Percentiles rank a stretch among this genome's conserved stretches.
Evolutionary conservation across 2,329 filamentous ascomycete species (phyloP).

Genomic region (Microascus cirrosus): DNA sequence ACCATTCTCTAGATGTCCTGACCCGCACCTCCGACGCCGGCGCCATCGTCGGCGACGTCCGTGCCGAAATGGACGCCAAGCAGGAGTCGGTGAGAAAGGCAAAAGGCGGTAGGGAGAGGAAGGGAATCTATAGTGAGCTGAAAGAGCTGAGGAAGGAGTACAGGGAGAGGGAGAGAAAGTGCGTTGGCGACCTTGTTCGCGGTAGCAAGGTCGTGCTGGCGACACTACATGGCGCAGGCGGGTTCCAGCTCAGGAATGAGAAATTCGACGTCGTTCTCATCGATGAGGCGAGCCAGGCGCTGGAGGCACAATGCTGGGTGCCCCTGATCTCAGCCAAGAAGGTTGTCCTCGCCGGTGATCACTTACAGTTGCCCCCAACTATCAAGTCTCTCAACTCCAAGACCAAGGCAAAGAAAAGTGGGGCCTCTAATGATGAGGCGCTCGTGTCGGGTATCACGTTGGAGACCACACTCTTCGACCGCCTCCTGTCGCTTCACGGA

Average conservation of each 20-base stretch:
- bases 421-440: slow-evolving; percentile 21
- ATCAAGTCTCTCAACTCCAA: slow-evolving; percentile 68
- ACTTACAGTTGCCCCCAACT: slow-evolving; percentile 86
- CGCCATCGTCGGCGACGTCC: slow-evolving; percentile 78
- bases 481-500: slow-evolving; percentile 73
- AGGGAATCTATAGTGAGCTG: slow-evolving; percentile 73
- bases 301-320: slow-evolving; percentile 97
- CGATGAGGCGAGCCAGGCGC: slow-evolving; percentile 89
- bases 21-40: slow-evolving; percentile 86
- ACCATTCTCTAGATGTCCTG: slow-evolving; percentile 82
- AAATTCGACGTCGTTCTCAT: slow-evolving; percentile 90
- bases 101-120: slow-evolving; percentile 65
- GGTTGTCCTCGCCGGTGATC: slow-evolving; percentile 84
- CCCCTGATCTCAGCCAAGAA: slow-evolving; percentile 71
- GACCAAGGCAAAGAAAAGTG: slow-evolving; percentile 17
- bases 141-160: slow-evolving; percentile 82
- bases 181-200: slow-evolving; percentile 63
- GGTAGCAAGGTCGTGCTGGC: slow-evolving; percentile 81
- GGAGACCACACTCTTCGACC: slow-evolving; percentile 87
- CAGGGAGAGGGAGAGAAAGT: slow-evolving; percentile 70
- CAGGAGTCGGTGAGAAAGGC: slow-evolving; percentile 84
- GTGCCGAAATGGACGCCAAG: slow-evolving; percentile 86
- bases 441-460: slow-evolving; percentile 47
- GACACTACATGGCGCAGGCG: slow-evolving; percentile 85
- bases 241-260: slow-evolving; percentile 68